Evolutionary conservation across 2,329 filamentous ascomycete species (phyloP).

Genomic region (Fusarium sp.): DNA sequence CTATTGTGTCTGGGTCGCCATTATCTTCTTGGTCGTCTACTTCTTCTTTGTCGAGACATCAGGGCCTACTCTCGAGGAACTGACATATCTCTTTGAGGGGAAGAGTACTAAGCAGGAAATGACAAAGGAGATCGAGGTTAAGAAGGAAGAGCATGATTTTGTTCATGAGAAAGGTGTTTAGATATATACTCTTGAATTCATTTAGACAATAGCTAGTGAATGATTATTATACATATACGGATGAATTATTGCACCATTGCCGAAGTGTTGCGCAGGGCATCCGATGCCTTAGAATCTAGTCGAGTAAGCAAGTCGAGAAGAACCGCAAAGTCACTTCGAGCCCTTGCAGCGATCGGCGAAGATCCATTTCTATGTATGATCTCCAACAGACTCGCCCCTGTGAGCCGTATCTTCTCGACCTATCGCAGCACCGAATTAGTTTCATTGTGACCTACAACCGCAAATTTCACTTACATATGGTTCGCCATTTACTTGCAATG

Average conservation of each 20-base stretch:
- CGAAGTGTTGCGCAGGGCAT: constrained; percentile 54
- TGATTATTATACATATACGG: background rate
- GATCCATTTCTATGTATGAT: constrained; percentile 56
- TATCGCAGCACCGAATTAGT: constrained; percentile 14
- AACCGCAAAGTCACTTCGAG: constrained; percentile 56
- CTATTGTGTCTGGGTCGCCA: constrained; percentile 57
- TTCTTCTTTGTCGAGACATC: constrained; percentile 58
- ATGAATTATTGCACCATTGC: constrained; percentile 15
- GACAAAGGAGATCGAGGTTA: constrained; percentile 34
- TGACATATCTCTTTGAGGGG: constrained; percentile 48
- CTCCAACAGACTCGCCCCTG: constrained; percentile 56
- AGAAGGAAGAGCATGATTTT: constrained; percentile 40
- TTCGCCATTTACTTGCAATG: constrained; percentile 57
- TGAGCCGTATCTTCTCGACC: constrained; percentile 58
- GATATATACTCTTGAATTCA: accelerated
- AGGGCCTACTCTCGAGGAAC: constrained; percentile 55
- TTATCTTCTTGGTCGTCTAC: constrained; percentile 56
- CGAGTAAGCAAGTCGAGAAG: constrained; percentile 58
- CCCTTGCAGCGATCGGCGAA: constrained; percentile 55
- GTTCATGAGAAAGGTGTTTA: constrained; percentile 30
- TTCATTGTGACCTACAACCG: accelerated
- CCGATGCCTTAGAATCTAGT: constrained; percentile 60
- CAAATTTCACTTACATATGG: constrained; percentile 52
- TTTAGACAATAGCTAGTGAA: accelerated
- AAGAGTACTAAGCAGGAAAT: constrained; percentile 35